Evolutionary conservation across 768 basidiomycete genomes (phyloP).

Genomic region (Termitomyces sp.): DNA sequence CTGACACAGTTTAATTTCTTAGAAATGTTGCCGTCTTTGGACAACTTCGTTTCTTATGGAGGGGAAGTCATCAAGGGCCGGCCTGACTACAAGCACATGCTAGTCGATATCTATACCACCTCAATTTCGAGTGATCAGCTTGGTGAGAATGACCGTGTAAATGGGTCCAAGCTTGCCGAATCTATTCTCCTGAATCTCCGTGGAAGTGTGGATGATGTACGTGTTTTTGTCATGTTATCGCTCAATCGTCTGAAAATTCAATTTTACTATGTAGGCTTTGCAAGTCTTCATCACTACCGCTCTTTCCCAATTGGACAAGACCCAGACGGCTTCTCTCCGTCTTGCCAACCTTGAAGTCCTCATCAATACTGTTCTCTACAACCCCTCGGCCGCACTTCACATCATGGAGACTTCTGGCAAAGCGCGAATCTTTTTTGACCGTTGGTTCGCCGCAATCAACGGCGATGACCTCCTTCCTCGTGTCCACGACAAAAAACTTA

Average conservation of each 20-base stretch:
- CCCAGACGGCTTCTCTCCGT: conserved; percentile 59
- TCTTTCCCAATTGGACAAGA: conserved; percentile 54
- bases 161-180: conserved; percentile 84
- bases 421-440: conserved; percentile 75
- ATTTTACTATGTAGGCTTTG: conserved; percentile 44
- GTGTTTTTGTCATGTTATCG: conserved; percentile 18
- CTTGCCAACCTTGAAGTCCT: conserved; percentile 83
- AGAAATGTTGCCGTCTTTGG: conserved; percentile 87
- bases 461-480: conserved; percentile 60
- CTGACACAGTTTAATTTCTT: not conserved
- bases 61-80: conserved; percentile 69
- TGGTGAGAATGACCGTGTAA: conserved; percentile 81
- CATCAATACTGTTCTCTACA: conserved; percentile 81
- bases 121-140: conserved; percentile 66
- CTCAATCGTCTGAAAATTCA: conserved; percentile 2
- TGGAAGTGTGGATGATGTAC: conserved; percentile 75
- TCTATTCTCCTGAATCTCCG: conserved; percentile 76
- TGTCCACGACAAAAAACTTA: conserved; percentile 89
- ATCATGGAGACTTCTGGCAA: conserved; percentile 68
- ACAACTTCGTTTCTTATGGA: conserved; percentile 88
- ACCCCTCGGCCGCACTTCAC: conserved; percentile 71
- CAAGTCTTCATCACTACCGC: conserved; percentile 63
- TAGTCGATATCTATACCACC: conserved; percentile 80
- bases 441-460: conserved; percentile 78
- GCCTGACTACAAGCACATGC: conserved; percentile 73